These are phyloP conservation scores for Sphaerulina vaccinii DNA, from an alignment of 2,329 filamentous ascomycete species.

Conservation along the genomic window DNA sequence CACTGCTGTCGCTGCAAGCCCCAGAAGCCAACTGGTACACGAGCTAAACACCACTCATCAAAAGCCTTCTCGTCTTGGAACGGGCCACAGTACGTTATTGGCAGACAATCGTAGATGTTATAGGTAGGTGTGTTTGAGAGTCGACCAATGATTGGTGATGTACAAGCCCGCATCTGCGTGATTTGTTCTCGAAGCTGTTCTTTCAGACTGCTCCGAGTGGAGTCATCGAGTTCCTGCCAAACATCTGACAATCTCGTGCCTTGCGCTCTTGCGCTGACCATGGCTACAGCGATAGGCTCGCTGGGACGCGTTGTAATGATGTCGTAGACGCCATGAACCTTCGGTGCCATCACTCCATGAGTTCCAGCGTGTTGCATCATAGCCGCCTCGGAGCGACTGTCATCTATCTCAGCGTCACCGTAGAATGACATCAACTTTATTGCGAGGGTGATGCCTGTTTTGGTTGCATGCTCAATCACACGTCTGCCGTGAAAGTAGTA, in stretches of 20 bases:
- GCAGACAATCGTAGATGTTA: neutral
- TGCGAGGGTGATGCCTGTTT: neutral
- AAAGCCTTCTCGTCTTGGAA: neutral
- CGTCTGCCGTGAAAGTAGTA: neutral
- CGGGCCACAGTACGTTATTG: neutral
- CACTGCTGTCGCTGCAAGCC: neutral
- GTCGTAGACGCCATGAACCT: neutral
- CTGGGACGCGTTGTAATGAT: neutral
- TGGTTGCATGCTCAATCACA: neutral
- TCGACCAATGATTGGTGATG: neutral
- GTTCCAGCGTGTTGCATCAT: slow-evolving; percentile 2
- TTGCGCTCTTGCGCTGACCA: neutral
- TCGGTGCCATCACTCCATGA: neutral
- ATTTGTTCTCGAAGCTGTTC: neutral
- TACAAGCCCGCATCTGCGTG: neutral
- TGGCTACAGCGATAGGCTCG: slow-evolving; percentile 2
- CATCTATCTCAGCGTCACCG: neutral
- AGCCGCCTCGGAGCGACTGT: neutral
- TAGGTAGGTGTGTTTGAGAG: neutral
- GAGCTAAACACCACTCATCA: neutral
- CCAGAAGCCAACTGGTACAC: neutral
- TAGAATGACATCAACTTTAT: neutral
- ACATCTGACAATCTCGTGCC: neutral
- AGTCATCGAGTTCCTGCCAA: neutral
- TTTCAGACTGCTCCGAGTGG: neutral